Base-by-base conservation (phyloP, 352 stramenopile species). In the Globisporangium spinosum region DNA sequence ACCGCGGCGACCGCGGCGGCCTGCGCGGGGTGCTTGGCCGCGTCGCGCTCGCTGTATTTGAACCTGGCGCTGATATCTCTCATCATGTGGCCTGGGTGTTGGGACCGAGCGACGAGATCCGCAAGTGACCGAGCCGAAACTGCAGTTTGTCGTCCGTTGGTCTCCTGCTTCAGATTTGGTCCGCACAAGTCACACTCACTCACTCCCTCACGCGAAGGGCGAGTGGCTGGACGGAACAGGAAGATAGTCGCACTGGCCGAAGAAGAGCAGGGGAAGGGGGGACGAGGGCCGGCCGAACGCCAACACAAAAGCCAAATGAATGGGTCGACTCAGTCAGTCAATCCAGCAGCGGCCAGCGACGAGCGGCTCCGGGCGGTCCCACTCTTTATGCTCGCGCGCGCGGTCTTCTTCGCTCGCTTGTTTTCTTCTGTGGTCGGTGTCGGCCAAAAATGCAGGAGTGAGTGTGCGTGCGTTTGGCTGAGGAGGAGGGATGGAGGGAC, bases 51-150 rank as follows among this genome's bases (percentile, higher is more conserved):
- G 66, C 72, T 84, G 76, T 91, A 91, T 73, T 91, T 91, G 70
- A 89, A 91, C 62, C 83, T 72, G 61, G 83, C 80, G 64, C 79
- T 85, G 71, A 89, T 78, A 70, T 86, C 78, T 71, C 78, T 75
- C 78, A 86, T 86, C 78, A 82, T 83, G 53, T 69, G 60, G 60
- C 23, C 13, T 47, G 15, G 25, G 49, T 22, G 20, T 55, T 64
- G 59, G 13, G 59, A 27, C 59, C 59, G 40, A 64, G 40, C 58
- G 58, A 64, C 35, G 58, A 54, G 47, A 60, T 67, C 47, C 62
- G 62, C 47, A 49, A 67, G 51, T 58, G 61, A 58, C 38, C 5
- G 35, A 38, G 34, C 27, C 22, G 35, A 64, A 64, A 60, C 55
- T 60, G 55, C 55, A 60, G 55, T 60, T 59, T 32, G 51, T 40